Base-by-base conservation (phyloP, 2,329 filamentous ascomycete genomes). In the Claviceps pusilla region DNA sequence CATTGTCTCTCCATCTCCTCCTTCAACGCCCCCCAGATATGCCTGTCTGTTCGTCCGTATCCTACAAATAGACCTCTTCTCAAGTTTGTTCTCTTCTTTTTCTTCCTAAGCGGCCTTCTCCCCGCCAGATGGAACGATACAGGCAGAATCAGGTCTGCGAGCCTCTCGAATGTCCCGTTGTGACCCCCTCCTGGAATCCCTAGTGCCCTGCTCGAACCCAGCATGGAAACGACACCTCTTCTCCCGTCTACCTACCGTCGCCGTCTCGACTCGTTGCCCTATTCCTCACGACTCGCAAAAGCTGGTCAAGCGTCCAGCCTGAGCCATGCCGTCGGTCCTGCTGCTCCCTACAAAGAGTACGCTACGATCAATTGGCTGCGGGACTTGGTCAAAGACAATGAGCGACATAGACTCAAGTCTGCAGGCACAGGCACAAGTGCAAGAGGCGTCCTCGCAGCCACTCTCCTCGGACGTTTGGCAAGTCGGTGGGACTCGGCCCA, bases 281-380 rank as follows among this genome's bases (percentile, higher is more conserved):
- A 14, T 24, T 45, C 41, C 19, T 9, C 7, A 35, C 5, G 7
- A 9, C 14, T 35, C 50, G 24, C 41, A 9, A 45, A 33, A 10
- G 4, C 7, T 19, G 28, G 12, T 7, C 39, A n/a, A n/a, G 41
- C 19, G 35, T 33, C 29, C n/a, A 10, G 4, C 35, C 12, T 4
- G n/a, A 45, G 28, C 35, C 29, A 14, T 35, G 29, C 9, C 7
- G 11, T 9, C 6, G 41, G 29, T 2, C 19, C 19, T 19, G 14
- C 50, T 28, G 50, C 81, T 24, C 74, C 77, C 0, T 83, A 82
- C 61, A 80, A 79, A 60, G 75, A 81, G 58, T 82, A 83, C 59
- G 77, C 75, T 7, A 80, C 78, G 1, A 81, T 82, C 55, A 78
- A 83, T 63, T 82, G 78, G 78, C 68, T 82, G 10, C 79, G 80